Percentiles rank a stretch among this genome's conserved stretches.
Conservation (phyloP, 176 grass and related monocot genomes). For the Tillandsia leiboldiana region DNA sequence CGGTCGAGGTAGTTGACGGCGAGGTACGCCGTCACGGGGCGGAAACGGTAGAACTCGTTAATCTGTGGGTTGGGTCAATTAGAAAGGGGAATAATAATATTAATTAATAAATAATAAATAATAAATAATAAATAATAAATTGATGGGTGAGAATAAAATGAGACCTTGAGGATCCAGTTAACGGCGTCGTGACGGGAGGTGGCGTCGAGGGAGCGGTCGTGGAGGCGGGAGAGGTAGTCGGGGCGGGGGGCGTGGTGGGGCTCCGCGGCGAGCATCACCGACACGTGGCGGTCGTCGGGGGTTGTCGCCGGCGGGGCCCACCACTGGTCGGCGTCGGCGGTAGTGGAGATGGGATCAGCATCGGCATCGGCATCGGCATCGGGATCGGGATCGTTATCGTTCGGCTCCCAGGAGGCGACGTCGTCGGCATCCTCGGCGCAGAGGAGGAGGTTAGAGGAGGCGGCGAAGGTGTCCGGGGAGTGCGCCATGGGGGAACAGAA, state of each 20-base stretch:
- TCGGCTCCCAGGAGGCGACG: constrained; percentile 18
- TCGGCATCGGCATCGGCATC: no score
- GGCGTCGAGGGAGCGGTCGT: constrained; percentile 19
- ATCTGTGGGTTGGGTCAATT: not conserved
- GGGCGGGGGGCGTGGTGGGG: constrained; percentile 19
- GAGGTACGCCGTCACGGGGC: constrained; percentile 32
- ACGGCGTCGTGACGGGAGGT: constrained; percentile 29
- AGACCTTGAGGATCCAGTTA: constrained; percentile 35
- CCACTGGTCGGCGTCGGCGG: not conserved
- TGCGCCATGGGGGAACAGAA: constrained; percentile 9
- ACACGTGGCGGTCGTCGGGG: not conserved
- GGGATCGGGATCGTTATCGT: no score
- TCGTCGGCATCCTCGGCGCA: constrained; percentile 34
- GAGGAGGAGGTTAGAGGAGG: constrained; percentile 30
- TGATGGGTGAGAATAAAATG: not conserved
- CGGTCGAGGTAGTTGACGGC: constrained; percentile 42
- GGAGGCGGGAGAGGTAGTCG: constrained; percentile 31
- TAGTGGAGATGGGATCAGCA: not conserved
- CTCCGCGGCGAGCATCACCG: constrained; percentile 25
- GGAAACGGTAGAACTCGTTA: constrained; percentile 31
- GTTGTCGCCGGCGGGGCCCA: constrained; percentile 1
- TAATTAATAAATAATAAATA: not conserved
- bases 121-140: not conserved
- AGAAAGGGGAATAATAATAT: not conserved
- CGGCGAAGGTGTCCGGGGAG: not conserved